Evolutionary conservation across 768 basidiomycete species (phyloP).

Genomic region (Tylopilus balloui): DNA sequence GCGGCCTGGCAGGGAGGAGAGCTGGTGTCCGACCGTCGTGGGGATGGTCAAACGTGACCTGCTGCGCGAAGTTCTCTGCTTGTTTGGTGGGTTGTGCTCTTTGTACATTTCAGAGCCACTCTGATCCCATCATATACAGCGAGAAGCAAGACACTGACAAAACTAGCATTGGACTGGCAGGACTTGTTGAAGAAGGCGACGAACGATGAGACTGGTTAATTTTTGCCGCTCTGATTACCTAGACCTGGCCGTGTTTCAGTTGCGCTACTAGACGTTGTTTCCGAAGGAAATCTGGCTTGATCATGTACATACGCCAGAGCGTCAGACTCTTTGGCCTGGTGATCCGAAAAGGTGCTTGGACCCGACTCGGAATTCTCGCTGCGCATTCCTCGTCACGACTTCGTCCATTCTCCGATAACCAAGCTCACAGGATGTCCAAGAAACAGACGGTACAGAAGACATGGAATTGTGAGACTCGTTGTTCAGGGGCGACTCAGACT

Average conservation of each 20-base stretch:
- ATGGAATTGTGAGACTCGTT: constrained; percentile 61
- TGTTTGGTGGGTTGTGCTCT: constrained; percentile 61
- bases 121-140: constrained; percentile 38
- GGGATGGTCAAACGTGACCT: constrained; percentile 80
- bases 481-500: not conserved
- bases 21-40: constrained; percentile 64
- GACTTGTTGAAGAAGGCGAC: constrained; percentile 66
- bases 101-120: not conserved
- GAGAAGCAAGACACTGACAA: constrained; percentile 67
- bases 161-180: constrained; percentile 79
- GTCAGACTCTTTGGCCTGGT: not conserved
- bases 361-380: not conserved
- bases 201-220: constrained; percentile 40
- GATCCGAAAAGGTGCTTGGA: not conserved
- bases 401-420: constrained; percentile 2
- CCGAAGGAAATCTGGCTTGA: no score
- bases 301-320: not conserved
- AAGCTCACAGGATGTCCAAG: constrained; percentile 20
- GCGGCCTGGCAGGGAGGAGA: constrained; percentile 59
- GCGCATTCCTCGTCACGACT: not conserved
- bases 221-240: not conserved
- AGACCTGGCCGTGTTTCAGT: no score
- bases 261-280: not conserved
- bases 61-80: constrained; percentile 69
- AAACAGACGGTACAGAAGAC: constrained; percentile 77